Conservation (phyloP, 2,329 filamentous ascomycete species). For the Paecilomyces dactylethromorphus region DNA sequence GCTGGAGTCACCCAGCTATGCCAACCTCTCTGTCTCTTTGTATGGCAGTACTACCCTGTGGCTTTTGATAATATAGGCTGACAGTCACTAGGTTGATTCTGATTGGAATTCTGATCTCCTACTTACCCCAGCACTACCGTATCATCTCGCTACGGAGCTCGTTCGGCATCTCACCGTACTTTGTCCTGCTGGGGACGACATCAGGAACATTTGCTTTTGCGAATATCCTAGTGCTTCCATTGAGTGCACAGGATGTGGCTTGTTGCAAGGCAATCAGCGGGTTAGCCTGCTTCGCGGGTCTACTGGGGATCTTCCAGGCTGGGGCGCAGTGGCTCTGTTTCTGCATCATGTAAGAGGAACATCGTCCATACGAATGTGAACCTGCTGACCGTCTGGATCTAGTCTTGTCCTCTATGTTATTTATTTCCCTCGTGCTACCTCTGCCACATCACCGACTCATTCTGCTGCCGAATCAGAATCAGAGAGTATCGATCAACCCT, state of each 20-base stretch:
- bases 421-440: slow-evolving; percentile 69
- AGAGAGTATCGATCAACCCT: slow-evolving; percentile 26
- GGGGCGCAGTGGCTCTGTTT: slow-evolving; percentile 91
- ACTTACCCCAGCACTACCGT: slow-evolving; percentile 88
- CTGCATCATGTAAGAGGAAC: slow-evolving; percentile 67
- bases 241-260: slow-evolving; percentile 71
- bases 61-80: slow-evolving; percentile 7
- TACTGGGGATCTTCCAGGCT: slow-evolving; percentile 86
- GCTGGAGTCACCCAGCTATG: slow-evolving; percentile 44
- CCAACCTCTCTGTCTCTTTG: slow-evolving; percentile 51
- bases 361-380: neutral
- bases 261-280: slow-evolving; percentile 79
- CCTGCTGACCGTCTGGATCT: slow-evolving; percentile 2
- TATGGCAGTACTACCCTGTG: slow-evolving; percentile 22
- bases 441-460: slow-evolving; percentile 41
- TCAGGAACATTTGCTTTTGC: slow-evolving; percentile 83
- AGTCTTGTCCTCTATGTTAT: slow-evolving; percentile 91
- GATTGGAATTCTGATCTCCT: slow-evolving; percentile 82
- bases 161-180: slow-evolving; percentile 92
- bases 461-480: slow-evolving; percentile 18
- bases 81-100: slow-evolving; percentile 58
- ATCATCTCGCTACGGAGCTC: slow-evolving; percentile 81
- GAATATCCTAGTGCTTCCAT: slow-evolving; percentile 84
- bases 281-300: slow-evolving; percentile 75
- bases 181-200: slow-evolving; percentile 86